A percentile compares a stretch with the other conserved stretches of the same genome.
phyloP scores from a whole-genome alignment of 768 basidiomycete species.

The Thelephora ganbajun region DNA sequence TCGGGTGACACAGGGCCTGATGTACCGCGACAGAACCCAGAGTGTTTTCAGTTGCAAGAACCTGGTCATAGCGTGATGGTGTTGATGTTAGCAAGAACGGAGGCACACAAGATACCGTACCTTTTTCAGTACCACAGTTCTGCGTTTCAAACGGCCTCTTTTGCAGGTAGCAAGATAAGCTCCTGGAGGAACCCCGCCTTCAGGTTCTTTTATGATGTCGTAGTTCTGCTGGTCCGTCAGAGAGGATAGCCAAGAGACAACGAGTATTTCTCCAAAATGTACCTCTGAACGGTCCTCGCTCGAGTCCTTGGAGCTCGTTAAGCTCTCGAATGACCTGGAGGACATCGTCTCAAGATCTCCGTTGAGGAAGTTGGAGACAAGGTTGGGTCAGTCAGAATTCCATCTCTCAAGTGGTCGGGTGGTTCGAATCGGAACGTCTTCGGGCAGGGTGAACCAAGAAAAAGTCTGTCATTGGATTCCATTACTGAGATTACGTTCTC shows the following conservation, averaged over 20 bases:
- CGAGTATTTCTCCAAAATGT: not conserved
- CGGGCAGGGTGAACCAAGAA: too few relatives aligned
- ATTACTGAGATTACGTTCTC: too few relatives aligned
- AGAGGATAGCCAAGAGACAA: not conserved
- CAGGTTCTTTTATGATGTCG: slow-evolving; percentile 22
- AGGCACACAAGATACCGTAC: slow-evolving; percentile 13
- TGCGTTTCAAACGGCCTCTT: slow-evolving; percentile 28
- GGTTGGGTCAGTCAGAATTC: too few relatives aligned
- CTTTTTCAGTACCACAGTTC: slow-evolving; percentile 30
- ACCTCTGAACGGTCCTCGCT: not conserved
- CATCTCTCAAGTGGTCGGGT: too few relatives aligned
- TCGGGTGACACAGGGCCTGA: slow-evolving; percentile 32
- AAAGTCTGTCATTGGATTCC: too few relatives aligned
- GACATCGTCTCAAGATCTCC: not conserved
- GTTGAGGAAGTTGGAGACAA: too few relatives aligned
- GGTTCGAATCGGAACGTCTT: too few relatives aligned
- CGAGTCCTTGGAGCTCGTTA: not conserved
- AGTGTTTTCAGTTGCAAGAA: not conserved
- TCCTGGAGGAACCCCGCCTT: slow-evolving; percentile 12
- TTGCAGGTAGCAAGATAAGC: slow-evolving; percentile 29
- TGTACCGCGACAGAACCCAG: slow-evolving; percentile 18
- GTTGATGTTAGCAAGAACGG: not conserved
- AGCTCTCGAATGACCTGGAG: not conserved
- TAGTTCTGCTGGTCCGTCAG: slow-evolving; percentile 19
- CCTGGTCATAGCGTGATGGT: too few relatives aligned